Evolutionary conservation across 1,284 basidiomycete species (phyloP), one percentile per base, ranked within the genome.

Genomic region (Malassezia obtusa): DNA sequence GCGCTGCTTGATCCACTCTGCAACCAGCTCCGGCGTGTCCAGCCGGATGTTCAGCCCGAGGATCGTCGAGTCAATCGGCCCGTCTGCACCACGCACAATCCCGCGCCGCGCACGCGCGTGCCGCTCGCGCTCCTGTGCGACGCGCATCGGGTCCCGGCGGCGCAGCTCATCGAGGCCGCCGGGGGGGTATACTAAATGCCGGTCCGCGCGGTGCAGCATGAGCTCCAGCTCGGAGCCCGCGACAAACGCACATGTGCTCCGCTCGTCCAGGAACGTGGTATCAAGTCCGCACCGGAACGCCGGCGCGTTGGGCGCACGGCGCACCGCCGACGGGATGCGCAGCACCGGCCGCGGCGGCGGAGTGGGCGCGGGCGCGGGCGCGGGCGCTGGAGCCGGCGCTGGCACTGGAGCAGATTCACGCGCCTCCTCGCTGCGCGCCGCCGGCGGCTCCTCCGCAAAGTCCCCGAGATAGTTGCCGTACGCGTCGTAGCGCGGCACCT

Each of bases 1-100:
- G 15, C 71, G 57, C 49, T 73, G 68, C n/a, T 49, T 55, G 38
- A 68, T 63, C 71, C 71, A 73, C 33, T 72, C 61, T n/a, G 58
- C 60, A 26, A 72, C 58, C 19, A 73, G 61, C 49, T 68, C 65
- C 2, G 69, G 69, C 22, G 68, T 66, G 50, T 64, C 50, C 21
- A 73, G 61, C 39, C 58, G 58, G 35, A 73, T 71, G 44, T 70
- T 73, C 36, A 73, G 67, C 4, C 71, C 71, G 9, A 60, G 43
- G 15, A 73, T 72, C 21, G 63, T 68, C 21, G 65, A 62, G 46
- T 64, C 59, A 3, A 65, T 44, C 3, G 66, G 64, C 10, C 63
- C 63, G 41, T 68, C 66, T 7, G 52, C 46, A 30, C 37, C 61
- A 41, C 44, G 60, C 45, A 7, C 49, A 30, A 11, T 58, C 38